Evolutionary conservation across 2,329 filamentous ascomycete species (phyloP), one percentile per base, ranked within the genome.

Genomic region (Fusarium abutilonis): DNA sequence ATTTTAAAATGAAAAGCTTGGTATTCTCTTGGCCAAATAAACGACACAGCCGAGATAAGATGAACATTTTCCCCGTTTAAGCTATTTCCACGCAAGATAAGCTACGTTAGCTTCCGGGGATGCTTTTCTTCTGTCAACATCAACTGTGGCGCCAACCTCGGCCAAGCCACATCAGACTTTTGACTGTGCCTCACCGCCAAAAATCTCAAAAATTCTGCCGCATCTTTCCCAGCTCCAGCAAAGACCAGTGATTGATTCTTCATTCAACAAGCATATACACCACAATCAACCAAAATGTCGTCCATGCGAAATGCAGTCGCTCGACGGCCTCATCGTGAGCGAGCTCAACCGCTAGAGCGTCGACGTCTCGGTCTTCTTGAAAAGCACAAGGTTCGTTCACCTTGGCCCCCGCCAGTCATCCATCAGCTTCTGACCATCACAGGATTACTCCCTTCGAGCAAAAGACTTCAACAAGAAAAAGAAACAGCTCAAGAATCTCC

Each of bases 361-460:
- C 82, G 89, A 66, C 92, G 92, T 80, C 92, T 93, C 78, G 95
- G 95, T 64, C 85, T 98, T 19, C 88, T 98, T 60, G 95, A 98
- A 77, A 98, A 99, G 80, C 91, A 95, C 83, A 97, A 97, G 81
- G 89, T 89, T 72, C 38, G 73, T 63, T 26, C 4, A 31, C 19
- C 36, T 17, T 13, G 39, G 38, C 41, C 43, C 52, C 52, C 56
- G 43, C 60, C 21, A 42, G 28, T 44, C 14, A 14, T n/a, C 2
- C 6, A 42, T 15, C 53, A 50, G 40, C 56, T 46, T 60, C 52
- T 60, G n/a, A 68, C 55, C 19, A 28, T 51, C 14, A 11, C 17
- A 84, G 82, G 87, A 89, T 74, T 89, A 89, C 75, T 81, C 83
- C 42, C 83, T 87, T 47, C 86, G 88, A 60, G 86, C 87, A 23